Conservation (phyloP, 2,329 filamentous ascomycete genomes). For the Emericellopsis cladophorae region DNA sequence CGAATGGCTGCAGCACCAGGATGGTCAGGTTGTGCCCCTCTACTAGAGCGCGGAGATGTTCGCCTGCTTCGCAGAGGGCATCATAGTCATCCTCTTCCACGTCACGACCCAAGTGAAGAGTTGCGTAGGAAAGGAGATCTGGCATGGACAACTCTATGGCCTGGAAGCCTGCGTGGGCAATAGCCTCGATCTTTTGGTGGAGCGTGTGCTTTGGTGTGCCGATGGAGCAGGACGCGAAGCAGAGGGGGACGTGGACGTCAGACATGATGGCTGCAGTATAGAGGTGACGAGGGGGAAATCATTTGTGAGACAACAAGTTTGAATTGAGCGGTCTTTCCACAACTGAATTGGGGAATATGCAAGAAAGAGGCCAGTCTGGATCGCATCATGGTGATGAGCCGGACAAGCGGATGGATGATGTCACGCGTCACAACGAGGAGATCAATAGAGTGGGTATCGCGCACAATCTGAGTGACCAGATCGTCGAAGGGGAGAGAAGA, state of each 20-base stretch:
- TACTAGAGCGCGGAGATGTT: conserved; percentile 40
- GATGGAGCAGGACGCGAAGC: conserved; percentile 42
- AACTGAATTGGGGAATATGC: too few relatives aligned
- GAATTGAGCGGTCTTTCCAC: not conserved
- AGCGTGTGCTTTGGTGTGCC: conserved; percentile 25
- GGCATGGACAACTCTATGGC: conserved; percentile 66
- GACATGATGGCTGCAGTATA: not conserved
- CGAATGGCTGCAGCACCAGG: conserved; percentile 64
- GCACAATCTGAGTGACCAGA: too few relatives aligned
- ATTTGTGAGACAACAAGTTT: not conserved
- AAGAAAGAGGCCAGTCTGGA: too few relatives aligned
- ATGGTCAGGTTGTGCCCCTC: conserved; percentile 42
- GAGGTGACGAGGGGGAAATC: not conserved
- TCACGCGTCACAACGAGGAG: too few relatives aligned
- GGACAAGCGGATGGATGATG: too few relatives aligned
- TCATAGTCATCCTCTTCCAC: conserved; percentile 47
- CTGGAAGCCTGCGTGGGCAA: conserved; percentile 51
- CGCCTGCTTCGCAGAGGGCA: conserved; percentile 39
- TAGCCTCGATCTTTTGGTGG: conserved; percentile 46
- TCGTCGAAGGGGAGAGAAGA: too few relatives aligned
- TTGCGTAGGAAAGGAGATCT: conserved; percentile 53
- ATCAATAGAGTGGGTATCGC: too few relatives aligned
- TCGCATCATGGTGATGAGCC: too few relatives aligned
- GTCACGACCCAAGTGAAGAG: conserved; percentile 31
- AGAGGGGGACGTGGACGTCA: conserved; percentile 20